These are phyloP conservation scores for Saprolegnia diclina DNA, from an alignment of 352 stramenopile genomes.

Conservation along the genomic window DNA sequence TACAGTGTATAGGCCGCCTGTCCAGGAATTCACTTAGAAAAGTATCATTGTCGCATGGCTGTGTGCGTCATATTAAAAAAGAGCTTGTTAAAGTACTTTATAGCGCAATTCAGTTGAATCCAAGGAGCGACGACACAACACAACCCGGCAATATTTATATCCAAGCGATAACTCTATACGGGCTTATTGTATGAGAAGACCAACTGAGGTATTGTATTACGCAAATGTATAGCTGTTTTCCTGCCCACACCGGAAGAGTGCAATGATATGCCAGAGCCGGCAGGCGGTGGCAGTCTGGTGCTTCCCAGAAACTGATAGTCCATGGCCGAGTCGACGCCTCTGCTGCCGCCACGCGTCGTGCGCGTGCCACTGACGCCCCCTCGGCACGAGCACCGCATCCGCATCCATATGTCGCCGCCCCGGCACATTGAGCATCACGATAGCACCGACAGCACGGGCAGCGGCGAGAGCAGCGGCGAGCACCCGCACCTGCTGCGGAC, in stretches of 20 bases:
- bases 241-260: neutral
- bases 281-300: neutral
- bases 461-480: neutral
- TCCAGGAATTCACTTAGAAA: neutral
- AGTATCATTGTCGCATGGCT: neutral
- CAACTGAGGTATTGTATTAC: too few relatives aligned
- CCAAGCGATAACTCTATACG: too few relatives aligned
- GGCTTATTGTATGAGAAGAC: too few relatives aligned
- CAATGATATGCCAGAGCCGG: neutral
- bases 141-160: too few relatives aligned
- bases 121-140: too few relatives aligned
- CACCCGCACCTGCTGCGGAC: neutral
- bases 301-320: constrained; percentile 2
- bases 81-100: too few relatives aligned
- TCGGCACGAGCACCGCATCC: constrained; percentile 2
- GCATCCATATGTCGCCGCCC: neutral
- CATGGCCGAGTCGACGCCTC: constrained; percentile 2
- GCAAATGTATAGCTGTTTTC: neutral
- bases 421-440: constrained; percentile 2
- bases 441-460: constrained; percentile 6
- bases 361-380: neutral
- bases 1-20: neutral
- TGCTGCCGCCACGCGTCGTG: neutral
- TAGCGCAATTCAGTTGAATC: too few relatives aligned
- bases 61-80: too few relatives aligned